Percentiles rank a stretch among this genome's conserved stretches.
Evolutionary conservation across 1,139 yeast species (phyloP).

Genomic region (Saccharomyces hybrid): DNA sequence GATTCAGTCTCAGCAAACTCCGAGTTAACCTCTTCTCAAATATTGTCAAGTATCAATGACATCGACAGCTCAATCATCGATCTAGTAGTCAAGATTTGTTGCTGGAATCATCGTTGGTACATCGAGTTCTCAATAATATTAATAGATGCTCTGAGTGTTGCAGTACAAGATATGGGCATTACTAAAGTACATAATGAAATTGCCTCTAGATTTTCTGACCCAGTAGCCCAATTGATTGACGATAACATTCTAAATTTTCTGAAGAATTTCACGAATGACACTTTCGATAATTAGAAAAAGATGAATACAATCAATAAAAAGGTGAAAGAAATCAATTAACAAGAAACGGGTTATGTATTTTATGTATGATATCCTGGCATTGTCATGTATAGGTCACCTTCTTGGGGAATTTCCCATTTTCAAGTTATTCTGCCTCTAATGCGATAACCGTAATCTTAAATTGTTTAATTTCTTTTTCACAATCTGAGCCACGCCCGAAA

Average conservation of each 20-base stretch:
- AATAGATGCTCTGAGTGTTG: conserved; percentile 45
- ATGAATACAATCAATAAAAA: neutral
- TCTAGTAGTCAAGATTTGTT: conserved; percentile 63
- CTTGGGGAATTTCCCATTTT: neutral
- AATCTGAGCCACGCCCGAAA: conserved; percentile 1
- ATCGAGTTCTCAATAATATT: conserved; percentile 74
- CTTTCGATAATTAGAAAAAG: conserved; percentile 19
- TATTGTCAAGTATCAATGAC: conserved; percentile 39
- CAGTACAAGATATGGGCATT: conserved; percentile 70
- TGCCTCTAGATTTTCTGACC: conserved; percentile 57
- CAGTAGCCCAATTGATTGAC: conserved; percentile 31
- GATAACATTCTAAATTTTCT: conserved; percentile 28
- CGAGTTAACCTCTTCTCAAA: conserved; percentile 30
- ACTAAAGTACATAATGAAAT: conserved; percentile 69
- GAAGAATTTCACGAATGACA: conserved; percentile 23
- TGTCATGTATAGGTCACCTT: neutral
- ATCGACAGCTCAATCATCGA: conserved; percentile 60
- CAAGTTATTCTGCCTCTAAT: neutral
- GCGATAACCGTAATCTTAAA: neutral
- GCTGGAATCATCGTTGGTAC: conserved; percentile 98
- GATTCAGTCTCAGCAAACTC: conserved; percentile 16
- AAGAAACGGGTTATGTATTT: neutral
- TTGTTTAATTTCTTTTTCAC: neutral
- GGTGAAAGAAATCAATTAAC: neutral
- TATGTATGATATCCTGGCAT: neutral